A percentile compares a stretch with the other conserved stretches of the same genome.
These are phyloP conservation scores for Orbilia oligospora DNA, from an alignment of 2,329 filamentous ascomycete species.

Conservation along the genomic window DNA sequence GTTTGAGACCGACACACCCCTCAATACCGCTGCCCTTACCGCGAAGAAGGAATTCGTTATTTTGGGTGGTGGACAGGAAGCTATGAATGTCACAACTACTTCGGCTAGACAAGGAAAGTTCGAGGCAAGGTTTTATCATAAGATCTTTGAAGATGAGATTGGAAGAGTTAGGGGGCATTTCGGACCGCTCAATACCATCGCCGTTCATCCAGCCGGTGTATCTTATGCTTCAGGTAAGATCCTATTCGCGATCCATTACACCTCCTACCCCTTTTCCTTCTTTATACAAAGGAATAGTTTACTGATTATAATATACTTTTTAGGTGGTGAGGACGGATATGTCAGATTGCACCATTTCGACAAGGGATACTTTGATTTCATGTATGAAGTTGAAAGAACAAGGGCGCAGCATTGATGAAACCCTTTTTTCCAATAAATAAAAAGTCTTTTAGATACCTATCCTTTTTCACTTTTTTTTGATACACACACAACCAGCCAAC, in stretches of 20 bases:
- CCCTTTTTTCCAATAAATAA: constrained; percentile 4
- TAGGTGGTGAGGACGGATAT: constrained; percentile 93
- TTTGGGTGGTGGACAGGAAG: constrained; percentile 96
- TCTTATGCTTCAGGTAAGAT: constrained; percentile 82
- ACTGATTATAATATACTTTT: constrained; percentile 24
- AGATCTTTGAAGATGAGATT: constrained; percentile 99
- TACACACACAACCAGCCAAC: too few relatives aligned
- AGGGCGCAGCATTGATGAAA: constrained; percentile 55
- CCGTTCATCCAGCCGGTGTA: constrained; percentile 89
- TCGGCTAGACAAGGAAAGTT: constrained; percentile 97
- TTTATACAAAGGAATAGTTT: background rate
- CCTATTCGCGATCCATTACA: background rate
- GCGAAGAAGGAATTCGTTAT: constrained; percentile 98
- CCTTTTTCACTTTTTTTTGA: constrained; percentile 1
- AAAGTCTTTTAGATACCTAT: constrained; percentile 8
- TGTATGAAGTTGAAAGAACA: constrained; percentile 89
- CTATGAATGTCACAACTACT: constrained; percentile 98
- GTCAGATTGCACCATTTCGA: constrained; percentile 99
- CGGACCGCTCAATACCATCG: constrained; percentile 95
- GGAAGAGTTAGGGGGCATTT: constrained; percentile 97
- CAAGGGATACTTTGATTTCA: constrained; percentile 98
- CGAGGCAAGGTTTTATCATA: constrained; percentile 99
- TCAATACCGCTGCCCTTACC: constrained; percentile 95
- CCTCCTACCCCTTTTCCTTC: background rate
- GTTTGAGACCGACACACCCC: constrained; percentile 89